A percentile compares a stretch with the other conserved stretches of the same genome.
These are phyloP conservation scores for Cystobasidium slooffiae DNA, from an alignment of 1,284 basidiomycete species.

Conservation along the genomic window DNA sequence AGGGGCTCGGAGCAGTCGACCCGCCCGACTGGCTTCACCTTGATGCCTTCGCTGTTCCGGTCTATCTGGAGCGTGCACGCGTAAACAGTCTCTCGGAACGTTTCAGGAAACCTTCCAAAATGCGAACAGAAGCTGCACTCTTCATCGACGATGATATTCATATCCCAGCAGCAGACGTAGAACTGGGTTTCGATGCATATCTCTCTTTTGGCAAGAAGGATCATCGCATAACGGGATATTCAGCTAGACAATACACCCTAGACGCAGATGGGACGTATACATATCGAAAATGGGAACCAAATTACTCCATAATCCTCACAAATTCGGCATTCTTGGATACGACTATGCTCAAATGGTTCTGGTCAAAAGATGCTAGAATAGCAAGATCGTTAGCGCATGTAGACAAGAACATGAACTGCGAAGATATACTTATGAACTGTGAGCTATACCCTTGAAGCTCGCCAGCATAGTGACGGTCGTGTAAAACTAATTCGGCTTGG, in stretches of 20 bases:
- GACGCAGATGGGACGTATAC: background rate
- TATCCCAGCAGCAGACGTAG: background rate
- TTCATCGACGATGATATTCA: conserved; percentile 38
- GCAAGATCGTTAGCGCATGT: conserved; percentile 27
- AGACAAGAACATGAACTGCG: conserved; percentile 35
- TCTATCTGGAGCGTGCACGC: conserved; percentile 30
- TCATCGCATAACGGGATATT: conserved; percentile 32
- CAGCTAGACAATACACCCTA: background rate
- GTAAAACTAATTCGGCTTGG: background rate
- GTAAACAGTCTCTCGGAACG: conserved; percentile 35
- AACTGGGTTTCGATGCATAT: conserved; percentile 32
- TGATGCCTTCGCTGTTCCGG: conserved; percentile 17
- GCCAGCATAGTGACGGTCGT: background rate
- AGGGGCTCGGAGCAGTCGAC: conserved; percentile 36
- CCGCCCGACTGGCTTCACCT: conserved; percentile 20
- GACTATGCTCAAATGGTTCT: conserved; percentile 37
- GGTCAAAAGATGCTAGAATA: conserved; percentile 9
- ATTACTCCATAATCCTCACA: conserved; percentile 36
- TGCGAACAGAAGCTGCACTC: conserved; percentile 33
- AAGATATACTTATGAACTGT: conserved; percentile 45
- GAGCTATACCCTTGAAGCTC: background rate
- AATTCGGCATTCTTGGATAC: conserved; percentile 41
- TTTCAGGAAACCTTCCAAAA: conserved; percentile 27
- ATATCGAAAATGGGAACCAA: conserved; percentile 4
- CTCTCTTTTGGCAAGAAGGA: background rate